Evolutionary conservation across 306 rosid genomes (phyloP), one percentile per base, ranked within the genome.

Genomic region (Inga oerstediana): DNA sequence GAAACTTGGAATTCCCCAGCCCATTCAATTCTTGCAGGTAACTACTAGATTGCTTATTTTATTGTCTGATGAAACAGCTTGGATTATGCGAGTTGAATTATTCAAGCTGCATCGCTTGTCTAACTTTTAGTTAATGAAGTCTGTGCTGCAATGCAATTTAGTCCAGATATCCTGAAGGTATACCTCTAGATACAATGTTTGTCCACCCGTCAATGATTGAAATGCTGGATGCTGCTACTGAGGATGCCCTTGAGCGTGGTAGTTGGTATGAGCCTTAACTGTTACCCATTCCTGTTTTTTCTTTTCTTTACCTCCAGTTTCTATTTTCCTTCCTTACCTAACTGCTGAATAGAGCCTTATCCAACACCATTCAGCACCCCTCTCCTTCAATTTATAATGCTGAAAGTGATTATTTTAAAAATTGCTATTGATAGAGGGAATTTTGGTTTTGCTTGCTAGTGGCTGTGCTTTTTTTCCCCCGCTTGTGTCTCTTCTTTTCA

Each of bases 151-250:
- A 83, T 85, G 87, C 87, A 97, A 86, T 97, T 89, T 92, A 97
- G 99, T 94, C 97, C 93, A 97, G 97, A 86, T 94, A 97, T 90
- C 97, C 97, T 52, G 97, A 97, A 83, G 98, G 99, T 71, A 90
- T 89, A 75, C 95, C 97, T 82, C 87, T 97, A 67, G 92, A 87
- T 81, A 89, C 97, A 74, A 89, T 91, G 52, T 94, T 94, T 87
- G 94, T 90, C 77, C 99, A 94, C 83, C 97, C 94, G 19, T 97
- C 98, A 35, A 83, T 97, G 87, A 85, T 94, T 66, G 99, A 97
- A 79, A 97, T 97, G 97, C 86, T 97, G 87, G 99, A 97, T 92
- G 89, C 97, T 89, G 88, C 98, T 51, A 83, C 85, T 27, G 98
- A 97, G 86, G 99, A 97, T 89, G 90, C 97, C 78, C 77, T 97